phyloP scores from a whole-genome alignment of 495 filamentous ascomycete genomes.

The Copromyces sp. region DNA sequence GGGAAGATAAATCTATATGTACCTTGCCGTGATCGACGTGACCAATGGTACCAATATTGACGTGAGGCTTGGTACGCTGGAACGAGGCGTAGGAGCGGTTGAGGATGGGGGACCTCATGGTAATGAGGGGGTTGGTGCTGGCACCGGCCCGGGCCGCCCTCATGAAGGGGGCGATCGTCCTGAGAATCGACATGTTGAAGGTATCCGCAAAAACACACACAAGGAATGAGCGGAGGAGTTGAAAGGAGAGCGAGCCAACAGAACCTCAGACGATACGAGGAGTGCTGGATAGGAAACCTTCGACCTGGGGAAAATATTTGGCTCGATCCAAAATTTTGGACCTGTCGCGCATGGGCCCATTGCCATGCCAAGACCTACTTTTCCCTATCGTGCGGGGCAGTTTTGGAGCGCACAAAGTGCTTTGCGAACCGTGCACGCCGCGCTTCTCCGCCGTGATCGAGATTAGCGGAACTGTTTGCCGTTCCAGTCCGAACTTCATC shows the following conservation, averaged over 20 bases:
- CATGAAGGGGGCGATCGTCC: conserved; percentile 58
- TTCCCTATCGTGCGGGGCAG: not conserved
- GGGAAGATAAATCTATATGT: conserved; percentile 8
- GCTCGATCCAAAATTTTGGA: conserved; percentile 11
- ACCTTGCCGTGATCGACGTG: conserved; percentile 99
- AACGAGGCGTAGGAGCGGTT: conserved; percentile 70
- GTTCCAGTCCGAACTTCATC: not conserved
- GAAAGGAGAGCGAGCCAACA: conserved; percentile 5
- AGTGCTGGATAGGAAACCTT: not conserved
- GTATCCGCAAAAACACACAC: conserved; percentile 15
- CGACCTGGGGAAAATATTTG: conserved; percentile 13
- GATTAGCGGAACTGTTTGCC: not conserved
- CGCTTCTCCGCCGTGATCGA: not conserved
- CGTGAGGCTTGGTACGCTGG: conserved; percentile 89
- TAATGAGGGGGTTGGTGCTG: conserved; percentile 53
- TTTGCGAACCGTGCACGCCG: not conserved
- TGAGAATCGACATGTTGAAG: conserved; percentile 52
- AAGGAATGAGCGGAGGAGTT: conserved; percentile 17
- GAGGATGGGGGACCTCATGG: conserved; percentile 47
- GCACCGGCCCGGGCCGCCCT: conserved; percentile 56
- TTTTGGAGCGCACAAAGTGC: not conserved
- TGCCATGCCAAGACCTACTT: not conserved
- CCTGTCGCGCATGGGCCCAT: conserved; percentile 1
- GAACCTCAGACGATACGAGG: conserved; percentile 2
- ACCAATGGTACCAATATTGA: conserved; percentile 99